Evolutionary conservation across 129 eudicot genomes (phyloP), one percentile per base, ranked within the genome.

Genomic region (Sambucus nigra): DNA sequence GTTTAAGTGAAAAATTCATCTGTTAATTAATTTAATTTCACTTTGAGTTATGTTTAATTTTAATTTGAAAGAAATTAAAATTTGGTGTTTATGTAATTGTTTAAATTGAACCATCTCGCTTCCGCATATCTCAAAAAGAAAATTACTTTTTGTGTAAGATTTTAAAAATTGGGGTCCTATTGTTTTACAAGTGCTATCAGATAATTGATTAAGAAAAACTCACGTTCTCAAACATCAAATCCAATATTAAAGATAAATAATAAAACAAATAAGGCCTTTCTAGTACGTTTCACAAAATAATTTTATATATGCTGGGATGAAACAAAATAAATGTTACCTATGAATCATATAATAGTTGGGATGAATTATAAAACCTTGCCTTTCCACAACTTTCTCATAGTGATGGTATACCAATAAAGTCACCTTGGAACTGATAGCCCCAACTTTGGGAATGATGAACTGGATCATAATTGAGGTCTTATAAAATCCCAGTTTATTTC

Each of bases 401-500:
- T 48, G 16, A 17, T 29, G 25, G 28, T 70, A 73, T 47, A 68
- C 80, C 25, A 73, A 63, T 61, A 39, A 48, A 51, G 73, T 88
- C 96, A 88, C 96, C 96, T 88, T 63, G 96, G 96, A 57, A 80
- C 94, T n/a, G 96, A 88, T 48, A 71, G 70, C 55, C 94, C 97
- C 66, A 80, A 73, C 94, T 83, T 78, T 70, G 72, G 38, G 32
- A 35, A 68, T 48, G 63, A 49, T 20, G 64, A 59, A 58, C 38
- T 66, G 59, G 53, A 27, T 41, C 58, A 76, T 40, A 75, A 66
- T 68, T 29, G 76, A 70, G 77, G 64, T 81, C 83, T 73, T 27
- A 81, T 71, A 60, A 71, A 67, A 65, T 63, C 75, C 86, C 68
- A 49, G 74, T 69, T 65, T 76, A 61, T 65, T 73, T 71, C 75